phyloP scores from a whole-genome alignment of 352 stramenopile genomes.

The Phytophthora capsici region DNA sequence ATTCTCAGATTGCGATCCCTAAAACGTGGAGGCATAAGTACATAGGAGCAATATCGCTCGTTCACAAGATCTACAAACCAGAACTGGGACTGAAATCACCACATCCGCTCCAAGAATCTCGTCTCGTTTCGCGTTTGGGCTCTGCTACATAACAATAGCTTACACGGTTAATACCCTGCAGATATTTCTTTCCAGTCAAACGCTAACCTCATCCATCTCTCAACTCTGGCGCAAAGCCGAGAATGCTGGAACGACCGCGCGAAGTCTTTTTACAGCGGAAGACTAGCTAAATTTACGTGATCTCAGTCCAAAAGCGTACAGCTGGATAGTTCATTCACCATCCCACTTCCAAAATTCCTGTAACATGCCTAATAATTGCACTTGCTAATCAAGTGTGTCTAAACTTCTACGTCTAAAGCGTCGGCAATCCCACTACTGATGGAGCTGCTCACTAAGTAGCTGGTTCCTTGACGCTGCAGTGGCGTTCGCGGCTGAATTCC shows the following conservation, averaged over 20 bases:
- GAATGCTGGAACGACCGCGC: no score
- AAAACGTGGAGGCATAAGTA: neutral
- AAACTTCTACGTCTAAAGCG: slow-evolving; percentile 38
- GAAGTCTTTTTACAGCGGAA: no score
- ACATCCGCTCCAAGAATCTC: slow-evolving; percentile 20
- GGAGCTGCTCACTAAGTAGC: slow-evolving; percentile 40
- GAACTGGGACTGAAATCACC: slow-evolving; percentile 17
- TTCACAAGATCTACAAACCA: slow-evolving; percentile 4
- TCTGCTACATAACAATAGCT: slow-evolving; percentile 1
- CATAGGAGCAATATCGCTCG: neutral
- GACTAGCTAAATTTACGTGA: slow-evolving; percentile 6
- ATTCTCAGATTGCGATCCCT: slow-evolving; percentile 12
- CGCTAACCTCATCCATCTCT: no score
- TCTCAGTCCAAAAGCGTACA: neutral
- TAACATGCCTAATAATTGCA: slow-evolving; percentile 4
- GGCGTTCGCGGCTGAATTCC: slow-evolving; percentile 60
- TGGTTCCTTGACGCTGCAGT: slow-evolving; percentile 63
- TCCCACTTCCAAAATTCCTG: slow-evolving; percentile 5
- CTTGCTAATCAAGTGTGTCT: slow-evolving; percentile 8
- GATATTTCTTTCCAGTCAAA: no score
- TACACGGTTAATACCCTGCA: neutral
- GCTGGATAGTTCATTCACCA: no score
- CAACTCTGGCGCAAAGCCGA: no score
- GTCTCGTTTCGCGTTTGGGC: slow-evolving; percentile 16
- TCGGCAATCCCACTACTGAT: slow-evolving; percentile 26